phyloP scores from a whole-genome alignment of 1,139 yeast genomes.

The Hyphopichia fennica region DNA sequence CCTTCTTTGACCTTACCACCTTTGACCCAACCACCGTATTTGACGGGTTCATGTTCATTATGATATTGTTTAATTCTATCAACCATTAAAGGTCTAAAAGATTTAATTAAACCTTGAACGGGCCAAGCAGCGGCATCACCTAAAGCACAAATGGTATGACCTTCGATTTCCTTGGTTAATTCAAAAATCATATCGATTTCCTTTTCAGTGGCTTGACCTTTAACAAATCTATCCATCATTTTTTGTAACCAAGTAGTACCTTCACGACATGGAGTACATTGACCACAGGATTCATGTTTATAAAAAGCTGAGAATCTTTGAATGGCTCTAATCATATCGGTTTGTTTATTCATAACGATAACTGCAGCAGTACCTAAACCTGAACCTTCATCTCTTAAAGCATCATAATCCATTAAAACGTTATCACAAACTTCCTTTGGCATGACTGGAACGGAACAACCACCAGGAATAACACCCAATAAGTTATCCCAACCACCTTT shows the following conservation, averaged over 20 bases:
- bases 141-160: constrained; percentile 87
- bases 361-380: constrained; percentile 93
- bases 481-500: constrained; percentile 91
- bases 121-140: constrained; percentile 97
- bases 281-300: constrained; percentile 92
- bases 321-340: constrained; percentile 80
- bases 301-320: constrained; percentile 81
- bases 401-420: constrained; percentile 83
- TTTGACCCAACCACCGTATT: constrained; percentile 78
- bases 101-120: constrained; percentile 78
- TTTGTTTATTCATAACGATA: constrained; percentile 82
- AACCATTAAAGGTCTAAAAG: constrained; percentile 79
- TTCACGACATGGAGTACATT: constrained; percentile 93
- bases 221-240: constrained; percentile 78
- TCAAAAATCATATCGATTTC: constrained; percentile 84
- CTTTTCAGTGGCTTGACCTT: constrained; percentile 74
- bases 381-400: constrained; percentile 77
- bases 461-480: constrained; percentile 85
- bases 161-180: constrained; percentile 81
- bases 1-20: constrained; percentile 66
- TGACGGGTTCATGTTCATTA: constrained; percentile 38
- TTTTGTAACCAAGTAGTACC: constrained; percentile 84
- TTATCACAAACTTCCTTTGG: constrained; percentile 65
- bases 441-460: constrained; percentile 81
- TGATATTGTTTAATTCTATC: constrained; percentile 63